Evolutionary conservation across 306 rosid species (phyloP).

Genomic region (Dryas alaskensis): DNA sequence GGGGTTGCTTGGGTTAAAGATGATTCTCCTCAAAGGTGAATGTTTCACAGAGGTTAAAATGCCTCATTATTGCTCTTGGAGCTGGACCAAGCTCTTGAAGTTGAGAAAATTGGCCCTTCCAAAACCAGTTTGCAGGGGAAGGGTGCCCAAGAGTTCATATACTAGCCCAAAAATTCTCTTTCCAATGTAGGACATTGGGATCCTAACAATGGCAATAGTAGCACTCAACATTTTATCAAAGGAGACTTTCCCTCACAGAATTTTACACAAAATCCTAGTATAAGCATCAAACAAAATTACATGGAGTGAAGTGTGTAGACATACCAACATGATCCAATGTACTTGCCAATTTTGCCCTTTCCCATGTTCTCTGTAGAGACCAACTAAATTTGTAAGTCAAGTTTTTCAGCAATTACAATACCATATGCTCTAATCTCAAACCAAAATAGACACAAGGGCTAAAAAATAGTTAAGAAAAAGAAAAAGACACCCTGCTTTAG

Average conservation of each 20-base stretch:
- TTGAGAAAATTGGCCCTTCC: background rate
- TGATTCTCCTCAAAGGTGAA: background rate
- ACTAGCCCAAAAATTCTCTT: background rate
- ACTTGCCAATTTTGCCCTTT: slow-evolving; percentile 81
- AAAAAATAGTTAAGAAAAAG: background rate
- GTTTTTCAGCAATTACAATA: background rate
- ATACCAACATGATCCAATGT: slow-evolving; percentile 87
- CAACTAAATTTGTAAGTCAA: slow-evolving; percentile 11
- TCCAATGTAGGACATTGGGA: background rate
- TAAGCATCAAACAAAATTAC: background rate
- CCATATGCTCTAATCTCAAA: background rate
- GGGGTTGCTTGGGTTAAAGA: background rate
- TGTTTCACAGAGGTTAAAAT: background rate
- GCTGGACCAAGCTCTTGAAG: background rate
- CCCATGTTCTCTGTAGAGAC: slow-evolving; percentile 90
- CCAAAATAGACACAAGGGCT: background rate
- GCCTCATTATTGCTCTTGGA: background rate
- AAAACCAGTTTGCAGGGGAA: background rate
- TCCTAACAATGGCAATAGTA: background rate
- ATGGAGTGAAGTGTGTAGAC: slow-evolving; percentile 29
- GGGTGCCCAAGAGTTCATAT: background rate
- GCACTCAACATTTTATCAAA: background rate
- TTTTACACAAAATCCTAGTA: background rate
- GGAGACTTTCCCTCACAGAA: background rate
- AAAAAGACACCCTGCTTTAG: background rate